Base-by-base conservation (phyloP, 371 early-diverging fungal genomes). In the Rhizopus arrhizus region DNA sequence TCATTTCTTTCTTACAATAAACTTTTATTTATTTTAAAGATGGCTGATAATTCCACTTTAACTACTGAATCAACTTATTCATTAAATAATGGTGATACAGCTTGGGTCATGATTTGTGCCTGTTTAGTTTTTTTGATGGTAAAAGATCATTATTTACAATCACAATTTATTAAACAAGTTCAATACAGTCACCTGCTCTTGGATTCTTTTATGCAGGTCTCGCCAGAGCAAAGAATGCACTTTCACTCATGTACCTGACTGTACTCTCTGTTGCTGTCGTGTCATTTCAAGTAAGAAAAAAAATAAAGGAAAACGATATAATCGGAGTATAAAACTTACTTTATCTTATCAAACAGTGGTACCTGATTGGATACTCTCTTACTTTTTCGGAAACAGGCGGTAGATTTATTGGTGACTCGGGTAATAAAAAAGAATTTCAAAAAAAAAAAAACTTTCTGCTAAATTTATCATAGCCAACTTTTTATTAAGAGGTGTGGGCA, bases 141-240 rank as follows among this genome's bases (percentile, higher is more conserved):
- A 68, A 55, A 33, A 29, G 32, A 38, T 45, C 2, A 8, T 45
- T 1, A 45, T 7, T 13, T 2, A 16, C 11, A n/a, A 41, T 63
- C 16, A 9, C 22, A 41, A 40, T 28, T 38, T n/a, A 45, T 15
- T 8, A 8, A 45, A 13, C n/a, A 3, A 11, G 36, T 9, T 22
- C 43, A 10, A 11, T 49, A 22, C 58, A 80, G 81, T 76, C 84
- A 11, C 91, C 90, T 3, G 91, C 88, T 6, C 75, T 89, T 5
- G 91, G 91, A 32, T 84, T 86, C 65, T 92, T 92, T 69, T 94
- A 95, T 77, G 86, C 91, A 58, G 95, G 95, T 28, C 82, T 94
- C 81, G 87, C 90, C 12, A 80, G 92, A 33, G 83, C 83, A 61
- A 91, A 91, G 70, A 86, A 89, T 64, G 91, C 92, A 8, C 75